Evolutionary conservation across 495 filamentous ascomycete species (phyloP).

Genomic region (Haplographium delicatum): DNA sequence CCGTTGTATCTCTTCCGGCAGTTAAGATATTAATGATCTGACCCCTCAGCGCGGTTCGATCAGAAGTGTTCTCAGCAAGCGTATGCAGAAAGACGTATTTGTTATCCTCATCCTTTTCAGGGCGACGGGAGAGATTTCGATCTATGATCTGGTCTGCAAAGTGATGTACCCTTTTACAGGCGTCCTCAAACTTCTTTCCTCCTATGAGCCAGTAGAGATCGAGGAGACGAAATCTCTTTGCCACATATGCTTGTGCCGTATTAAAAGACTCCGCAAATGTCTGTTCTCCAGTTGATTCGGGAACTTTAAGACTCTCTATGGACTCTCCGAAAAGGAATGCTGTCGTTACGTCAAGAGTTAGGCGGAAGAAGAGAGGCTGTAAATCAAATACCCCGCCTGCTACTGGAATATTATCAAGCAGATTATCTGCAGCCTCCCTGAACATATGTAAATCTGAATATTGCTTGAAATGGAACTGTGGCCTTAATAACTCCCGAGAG

Average conservation of each 20-base stretch:
- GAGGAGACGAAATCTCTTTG: background rate
- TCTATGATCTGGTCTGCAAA: background rate
- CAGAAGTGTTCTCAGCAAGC: slow-evolving; percentile 32
- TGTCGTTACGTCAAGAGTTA: slow-evolving; percentile 44
- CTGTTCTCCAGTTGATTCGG: slow-evolving; percentile 4
- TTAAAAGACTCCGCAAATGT: slow-evolving; percentile 29
- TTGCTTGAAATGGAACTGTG: slow-evolving; percentile 37
- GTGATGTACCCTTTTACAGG: background rate
- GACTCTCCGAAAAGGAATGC: slow-evolving; percentile 42
- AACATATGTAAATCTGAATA: slow-evolving; percentile 34
- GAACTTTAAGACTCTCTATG: slow-evolving; percentile 28
- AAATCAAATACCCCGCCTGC: slow-evolving; percentile 39
- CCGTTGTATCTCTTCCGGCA: slow-evolving; percentile 56
- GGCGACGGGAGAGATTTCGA: background rate
- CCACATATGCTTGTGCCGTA: slow-evolving; percentile 23
- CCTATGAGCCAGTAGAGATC: slow-evolving; percentile 3
- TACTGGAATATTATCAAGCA: slow-evolving; percentile 36
- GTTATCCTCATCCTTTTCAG: background rate
- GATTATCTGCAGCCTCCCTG: slow-evolving; percentile 43
- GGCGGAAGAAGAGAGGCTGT: slow-evolving; percentile 44
- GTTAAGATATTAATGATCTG: slow-evolving; percentile 45
- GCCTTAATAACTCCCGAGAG: slow-evolving; percentile 35
- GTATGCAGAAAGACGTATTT: slow-evolving; percentile 36
- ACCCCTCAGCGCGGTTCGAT: slow-evolving; percentile 32
- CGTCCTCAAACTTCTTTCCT: background rate